Percentiles rank a stretch among this genome's conserved stretches.
Evolutionary conservation across 2,329 filamentous ascomycete genomes (phyloP).

Genomic region (Westerdykella ornata): DNA sequence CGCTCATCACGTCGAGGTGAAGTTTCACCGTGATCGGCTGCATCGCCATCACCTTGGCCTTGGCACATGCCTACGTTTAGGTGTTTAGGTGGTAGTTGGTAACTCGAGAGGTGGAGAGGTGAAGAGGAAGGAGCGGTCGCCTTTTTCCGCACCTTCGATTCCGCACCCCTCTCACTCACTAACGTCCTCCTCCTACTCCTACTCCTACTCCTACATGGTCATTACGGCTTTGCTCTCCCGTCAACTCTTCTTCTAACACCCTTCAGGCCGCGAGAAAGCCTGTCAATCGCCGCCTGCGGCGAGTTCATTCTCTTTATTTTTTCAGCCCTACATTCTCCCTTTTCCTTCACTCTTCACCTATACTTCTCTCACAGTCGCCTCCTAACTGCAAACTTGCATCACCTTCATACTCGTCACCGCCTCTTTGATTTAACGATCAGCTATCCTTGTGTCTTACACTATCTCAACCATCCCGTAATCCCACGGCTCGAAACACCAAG

Average conservation of each 20-base stretch:
- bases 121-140: too few species aligned
- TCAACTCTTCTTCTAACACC: conserved; percentile 15
- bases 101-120: too few species aligned
- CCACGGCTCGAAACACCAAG: too few species aligned
- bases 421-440: too few species aligned
- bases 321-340: conserved; percentile 16
- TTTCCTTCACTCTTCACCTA: conserved; percentile 3
- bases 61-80: background rate
- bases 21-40: too few species aligned
- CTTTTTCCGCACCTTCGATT: too few species aligned
- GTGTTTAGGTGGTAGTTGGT: too few species aligned
- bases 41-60: too few species aligned
- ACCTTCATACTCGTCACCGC: too few species aligned
- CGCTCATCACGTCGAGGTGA: too few species aligned
- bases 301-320: conserved; percentile 21
- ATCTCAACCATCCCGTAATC: too few species aligned
- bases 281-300: conserved; percentile 4
- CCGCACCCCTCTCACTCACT: conserved; percentile 11
- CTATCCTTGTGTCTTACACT: too few species aligned
- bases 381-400: background rate
- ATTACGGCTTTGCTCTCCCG: conserved; percentile 8
- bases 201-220: conserved; percentile 18
- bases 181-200: conserved; percentile 14
- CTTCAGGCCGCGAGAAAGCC: conserved; percentile 12
- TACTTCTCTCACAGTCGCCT: background rate